Conservation (phyloP, 2,329 filamentous ascomycete species). For the Furcasterigmium sp. region DNA sequence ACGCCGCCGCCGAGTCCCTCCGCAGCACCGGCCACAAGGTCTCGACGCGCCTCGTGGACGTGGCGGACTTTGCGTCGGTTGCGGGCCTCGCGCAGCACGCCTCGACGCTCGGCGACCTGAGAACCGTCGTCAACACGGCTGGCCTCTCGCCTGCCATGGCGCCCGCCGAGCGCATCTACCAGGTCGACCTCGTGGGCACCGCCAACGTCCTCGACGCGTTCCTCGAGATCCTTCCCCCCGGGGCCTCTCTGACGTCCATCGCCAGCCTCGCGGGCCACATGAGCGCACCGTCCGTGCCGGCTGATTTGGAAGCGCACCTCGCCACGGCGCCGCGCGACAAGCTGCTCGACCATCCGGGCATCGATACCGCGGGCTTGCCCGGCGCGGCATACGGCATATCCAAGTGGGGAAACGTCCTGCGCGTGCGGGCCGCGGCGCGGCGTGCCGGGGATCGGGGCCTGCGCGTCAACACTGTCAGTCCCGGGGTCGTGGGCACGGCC, state of each 20-base stretch:
- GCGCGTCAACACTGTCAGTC: conserved; percentile 6
- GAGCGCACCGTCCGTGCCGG: background rate
- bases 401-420: conserved; percentile 4
- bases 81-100: conserved; percentile 1
- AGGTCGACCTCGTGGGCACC: conserved; percentile 1
- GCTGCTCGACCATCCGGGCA: background rate
- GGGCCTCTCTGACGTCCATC: conserved; percentile 1
- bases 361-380: background rate
- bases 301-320: conserved; percentile 1
- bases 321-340: background rate
- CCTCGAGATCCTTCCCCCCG: background rate
- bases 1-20: conserved; percentile 1
- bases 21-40: background rate
- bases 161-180: conserved; percentile 1
- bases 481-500: conserved; percentile 1
- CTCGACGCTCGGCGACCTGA: background rate
- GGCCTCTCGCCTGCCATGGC: conserved; percentile 1
- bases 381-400: conserved; percentile 1
- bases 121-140: conserved; percentile 4
- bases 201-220: conserved; percentile 3
- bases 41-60: background rate
- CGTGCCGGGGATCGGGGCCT: background rate
- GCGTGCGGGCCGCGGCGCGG: background rate
- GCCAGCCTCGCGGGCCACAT: conserved; percentile 5
- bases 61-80: background rate